These are phyloP conservation scores for Geotrichum aggregatum DNA, from an alignment of 1,139 yeast species.

Conservation along the genomic window DNA sequence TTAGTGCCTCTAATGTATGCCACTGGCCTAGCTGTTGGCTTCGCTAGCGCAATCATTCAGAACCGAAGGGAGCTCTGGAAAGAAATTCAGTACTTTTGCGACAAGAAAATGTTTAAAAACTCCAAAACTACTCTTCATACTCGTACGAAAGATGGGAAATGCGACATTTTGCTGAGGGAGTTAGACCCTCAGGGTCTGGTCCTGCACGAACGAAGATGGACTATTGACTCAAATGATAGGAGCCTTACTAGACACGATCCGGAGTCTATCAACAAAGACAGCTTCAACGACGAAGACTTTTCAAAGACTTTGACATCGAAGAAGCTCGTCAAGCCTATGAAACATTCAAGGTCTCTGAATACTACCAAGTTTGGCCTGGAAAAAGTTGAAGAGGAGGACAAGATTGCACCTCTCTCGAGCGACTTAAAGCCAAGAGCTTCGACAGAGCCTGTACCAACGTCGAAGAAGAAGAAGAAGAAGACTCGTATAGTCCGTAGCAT, in stretches of 20 bases:
- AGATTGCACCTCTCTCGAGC: too few species aligned
- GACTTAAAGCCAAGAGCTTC: not conserved
- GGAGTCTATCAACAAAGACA: not conserved
- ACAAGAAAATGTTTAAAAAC: not conserved
- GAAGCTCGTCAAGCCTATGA: too few species aligned
- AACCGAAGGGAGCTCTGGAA: not conserved
- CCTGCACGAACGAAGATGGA: not conserved
- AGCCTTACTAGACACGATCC: not conserved
- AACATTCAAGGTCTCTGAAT: not conserved
- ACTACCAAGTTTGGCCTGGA: not conserved
- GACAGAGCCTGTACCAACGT: not conserved
- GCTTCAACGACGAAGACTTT: not conserved
- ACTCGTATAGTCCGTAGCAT: not conserved
- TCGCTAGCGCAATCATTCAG: not conserved
- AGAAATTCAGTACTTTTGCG: constrained; percentile 1
- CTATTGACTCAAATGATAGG: constrained; percentile 1
- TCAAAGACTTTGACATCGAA: too few species aligned
- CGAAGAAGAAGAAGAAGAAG: not conserved
- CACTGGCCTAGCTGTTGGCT: not conserved
- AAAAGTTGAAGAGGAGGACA: not conserved
- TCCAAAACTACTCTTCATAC: constrained; percentile 3
- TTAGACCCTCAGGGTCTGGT: constrained; percentile 7
- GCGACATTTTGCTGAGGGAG: constrained; percentile 8
- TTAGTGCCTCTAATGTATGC: constrained; percentile 2
- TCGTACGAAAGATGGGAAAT: not conserved